phyloP scores from a whole-genome alignment of 179 eudicot species.

The Patellifolia procumbens region DNA sequence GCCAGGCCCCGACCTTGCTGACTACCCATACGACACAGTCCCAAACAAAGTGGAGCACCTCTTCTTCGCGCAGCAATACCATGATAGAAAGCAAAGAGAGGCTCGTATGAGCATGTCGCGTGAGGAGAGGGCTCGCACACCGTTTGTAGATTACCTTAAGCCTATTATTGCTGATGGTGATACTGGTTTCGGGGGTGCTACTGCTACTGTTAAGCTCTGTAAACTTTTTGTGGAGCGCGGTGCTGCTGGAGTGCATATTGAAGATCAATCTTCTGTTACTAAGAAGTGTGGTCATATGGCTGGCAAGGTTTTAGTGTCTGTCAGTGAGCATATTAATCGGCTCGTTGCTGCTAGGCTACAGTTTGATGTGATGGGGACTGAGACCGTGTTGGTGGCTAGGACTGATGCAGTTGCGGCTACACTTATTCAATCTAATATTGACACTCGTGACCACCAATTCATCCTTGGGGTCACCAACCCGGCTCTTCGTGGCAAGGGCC shows the following conservation, averaged over 20 bases:
- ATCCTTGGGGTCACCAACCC: constrained; percentile 74
- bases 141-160: constrained; percentile 67
- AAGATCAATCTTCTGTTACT: constrained; percentile 85
- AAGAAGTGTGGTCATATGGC: constrained; percentile 99
- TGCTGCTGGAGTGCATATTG: constrained; percentile 88
- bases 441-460: constrained; percentile 76
- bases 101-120: constrained; percentile 74
- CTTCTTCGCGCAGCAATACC: constrained; percentile 71
- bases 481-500: constrained; percentile 46
- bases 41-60: constrained; percentile 88
- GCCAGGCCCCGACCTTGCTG: constrained; percentile 88
- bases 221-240: constrained; percentile 90
- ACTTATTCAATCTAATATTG: constrained; percentile 72
- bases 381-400: constrained; percentile 79
- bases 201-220: constrained; percentile 81
- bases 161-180: constrained; percentile 95
- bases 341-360: constrained; percentile 82
- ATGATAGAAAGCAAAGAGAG: constrained; percentile 81
- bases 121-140: constrained; percentile 70
- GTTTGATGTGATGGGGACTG: constrained; percentile 82
- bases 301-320: constrained; percentile 73
- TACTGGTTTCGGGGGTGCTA: constrained; percentile 90
- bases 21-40: constrained; percentile 87
- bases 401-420: constrained; percentile 84
- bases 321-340: constrained; percentile 74